Conservation (phyloP, 2,329 filamentous ascomycete species). For the Eutypella sp. region DNA sequence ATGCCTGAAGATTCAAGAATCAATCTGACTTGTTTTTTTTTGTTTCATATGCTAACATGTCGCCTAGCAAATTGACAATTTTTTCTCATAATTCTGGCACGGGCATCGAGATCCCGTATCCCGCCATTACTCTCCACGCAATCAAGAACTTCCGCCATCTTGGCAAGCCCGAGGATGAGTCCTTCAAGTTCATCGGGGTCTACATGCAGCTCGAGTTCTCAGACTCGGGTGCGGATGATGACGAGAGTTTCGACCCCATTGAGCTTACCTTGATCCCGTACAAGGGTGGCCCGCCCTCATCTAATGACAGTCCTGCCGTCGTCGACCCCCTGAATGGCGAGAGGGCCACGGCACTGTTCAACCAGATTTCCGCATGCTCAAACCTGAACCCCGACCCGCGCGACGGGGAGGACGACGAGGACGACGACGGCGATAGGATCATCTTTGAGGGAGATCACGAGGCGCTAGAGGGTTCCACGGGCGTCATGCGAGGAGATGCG, state of each 20-base stretch:
- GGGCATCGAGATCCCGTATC: constrained; percentile 69
- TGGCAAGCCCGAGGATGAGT: constrained; percentile 31
- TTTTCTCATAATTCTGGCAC: constrained; percentile 54
- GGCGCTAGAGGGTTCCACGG: constrained; percentile 51
- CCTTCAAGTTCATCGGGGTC: constrained; percentile 43
- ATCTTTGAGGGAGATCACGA: constrained; percentile 54
- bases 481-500: constrained; percentile 44
- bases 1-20: constrained; percentile 22
- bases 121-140: constrained; percentile 69
- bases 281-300: constrained; percentile 20
- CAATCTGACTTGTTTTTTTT: constrained; percentile 22
- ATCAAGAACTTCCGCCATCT: constrained; percentile 52
- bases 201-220: constrained; percentile 67
- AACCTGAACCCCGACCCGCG: constrained; percentile 69
- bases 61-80: constrained; percentile 51
- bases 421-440: constrained; percentile 43
- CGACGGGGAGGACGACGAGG: constrained; percentile 51
- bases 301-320: constrained; percentile 20
- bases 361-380: constrained; percentile 68
- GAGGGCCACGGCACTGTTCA: constrained; percentile 51
- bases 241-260: constrained; percentile 59
- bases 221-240: constrained; percentile 52
- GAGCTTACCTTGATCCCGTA: constrained; percentile 63
- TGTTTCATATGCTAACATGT: constrained; percentile 4
- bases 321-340: constrained; percentile 23